Evolutionary conservation across 2,329 filamentous ascomycete genomes (phyloP), one percentile per base, ranked within the genome.

Genomic region (Beauveria sp.): DNA sequence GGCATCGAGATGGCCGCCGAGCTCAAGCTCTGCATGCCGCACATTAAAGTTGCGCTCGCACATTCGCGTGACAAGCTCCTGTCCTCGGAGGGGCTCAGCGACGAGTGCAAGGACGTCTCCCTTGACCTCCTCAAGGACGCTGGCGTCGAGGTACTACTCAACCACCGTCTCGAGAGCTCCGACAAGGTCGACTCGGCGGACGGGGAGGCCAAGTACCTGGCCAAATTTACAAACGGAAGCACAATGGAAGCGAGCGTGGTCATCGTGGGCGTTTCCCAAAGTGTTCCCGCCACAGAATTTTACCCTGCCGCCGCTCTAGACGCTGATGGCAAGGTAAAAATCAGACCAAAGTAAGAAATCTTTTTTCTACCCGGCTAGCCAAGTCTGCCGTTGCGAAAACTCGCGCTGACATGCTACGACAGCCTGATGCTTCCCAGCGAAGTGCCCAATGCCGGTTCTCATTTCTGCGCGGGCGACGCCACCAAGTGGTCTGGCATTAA

Each of bases 1-100:
- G 90, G 90, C 10, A 86, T 93, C 59, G 90, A 93, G 71, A 91
- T 93, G 81, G 89, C 90, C 0, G 85, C 88, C 1, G 90, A 93
- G 74, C 77, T 93, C 58, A 93, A 92, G 73, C 72, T 83, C 50
- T 75, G 85, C 26, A 80, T 87, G 64, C 89, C 90, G 0, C 68
- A 82, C 14, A 75, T 85, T 58, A 81, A 81, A 45, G 86, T 93
- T 16, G 89, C 84, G 1, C 81, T 93, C 1, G 82, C 91, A 4
- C 90, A 93, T 71, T 92, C 89, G 3, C 80, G 88, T 20, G 77
- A 81, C 28, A 83, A 83, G 67, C 81, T 93, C 1, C 79, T 93
- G 6, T 91, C 88, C 0, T 85, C 87, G 0, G 90, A 95, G 73
- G 83, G 83, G 2, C 78, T 95, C 2, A 86, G 88, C 0, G 82